Conservation (phyloP, 139 green algal species). For the Picochlorum sp. region DNA sequence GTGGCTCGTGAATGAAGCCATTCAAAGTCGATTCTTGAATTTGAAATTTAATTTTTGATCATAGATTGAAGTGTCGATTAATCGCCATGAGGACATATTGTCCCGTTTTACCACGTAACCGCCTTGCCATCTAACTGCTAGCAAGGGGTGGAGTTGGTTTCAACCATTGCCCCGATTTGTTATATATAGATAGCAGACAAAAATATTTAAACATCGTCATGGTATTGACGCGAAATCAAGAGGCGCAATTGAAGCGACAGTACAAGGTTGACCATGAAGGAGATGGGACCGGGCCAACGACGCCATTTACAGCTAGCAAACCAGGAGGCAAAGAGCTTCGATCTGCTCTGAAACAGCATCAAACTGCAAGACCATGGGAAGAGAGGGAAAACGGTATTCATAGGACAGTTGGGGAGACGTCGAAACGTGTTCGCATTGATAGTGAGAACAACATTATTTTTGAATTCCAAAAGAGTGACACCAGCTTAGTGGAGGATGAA, state of each 20-base stretch:
- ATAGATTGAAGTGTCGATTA: too few species aligned
- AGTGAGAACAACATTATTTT: conserved; percentile 16
- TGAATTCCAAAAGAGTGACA: conserved; percentile 5
- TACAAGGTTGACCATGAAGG: neutral
- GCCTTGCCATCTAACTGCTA: too few species aligned
- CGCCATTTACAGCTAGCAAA: neutral
- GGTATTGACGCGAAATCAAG: conserved; percentile 2
- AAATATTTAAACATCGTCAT: too few species aligned
- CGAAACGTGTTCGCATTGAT: conserved; percentile 19
- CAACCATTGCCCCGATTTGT: too few species aligned
- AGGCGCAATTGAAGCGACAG: neutral
- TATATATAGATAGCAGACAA: too few species aligned
- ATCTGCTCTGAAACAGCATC: conserved; percentile 8
- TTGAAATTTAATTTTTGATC: too few species aligned
- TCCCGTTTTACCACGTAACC: too few species aligned
- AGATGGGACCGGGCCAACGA: neutral
- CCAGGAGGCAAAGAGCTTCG: neutral
- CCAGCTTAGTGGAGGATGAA: neutral
- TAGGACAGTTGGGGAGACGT: neutral
- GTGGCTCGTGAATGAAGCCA: too few species aligned
- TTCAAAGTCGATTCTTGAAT: too few species aligned
- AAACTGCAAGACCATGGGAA: neutral
- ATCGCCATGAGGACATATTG: too few species aligned
- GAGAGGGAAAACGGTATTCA: neutral
- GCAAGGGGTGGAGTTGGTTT: too few species aligned